phyloP scores from a whole-genome alignment of 1,284 basidiomycete genomes.

The Leccinum subrobustum region DNA sequence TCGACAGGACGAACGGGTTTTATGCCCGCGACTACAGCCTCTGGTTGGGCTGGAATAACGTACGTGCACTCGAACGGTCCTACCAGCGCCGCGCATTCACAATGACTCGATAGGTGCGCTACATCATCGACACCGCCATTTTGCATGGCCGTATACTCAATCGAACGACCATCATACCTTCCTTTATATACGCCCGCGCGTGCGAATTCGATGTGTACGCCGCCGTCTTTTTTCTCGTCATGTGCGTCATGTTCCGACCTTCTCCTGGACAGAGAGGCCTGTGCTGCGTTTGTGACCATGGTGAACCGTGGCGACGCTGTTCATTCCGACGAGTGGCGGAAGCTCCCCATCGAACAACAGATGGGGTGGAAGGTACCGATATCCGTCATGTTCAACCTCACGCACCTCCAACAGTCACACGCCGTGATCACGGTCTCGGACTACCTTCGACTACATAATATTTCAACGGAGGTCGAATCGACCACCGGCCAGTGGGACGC shows the following conservation, averaged over 20 bases:
- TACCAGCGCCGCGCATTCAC: neutral
- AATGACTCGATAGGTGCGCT: slow-evolving; percentile 32
- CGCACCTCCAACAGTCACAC: slow-evolving; percentile 39
- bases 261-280: slow-evolving; percentile 23
- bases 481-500: slow-evolving; percentile 40
- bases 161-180: slow-evolving; percentile 40
- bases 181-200: slow-evolving; percentile 41
- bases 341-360: slow-evolving; percentile 40
- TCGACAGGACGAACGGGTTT: slow-evolving; percentile 32
- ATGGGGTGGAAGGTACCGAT: slow-evolving; percentile 42
- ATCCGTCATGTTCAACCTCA: slow-evolving; percentile 46
- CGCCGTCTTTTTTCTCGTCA: neutral
- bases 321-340: slow-evolving; percentile 40
- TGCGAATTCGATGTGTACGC: slow-evolving; percentile 40
- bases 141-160: slow-evolving; percentile 38
- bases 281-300: slow-evolving; percentile 38
- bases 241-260: neutral
- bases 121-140: slow-evolving; percentile 40
- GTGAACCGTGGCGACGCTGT: slow-evolving; percentile 41
- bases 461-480: slow-evolving; percentile 34
- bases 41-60: slow-evolving; percentile 37
- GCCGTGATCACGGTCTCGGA: slow-evolving; percentile 41
- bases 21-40: slow-evolving; percentile 37
- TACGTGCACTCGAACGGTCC: slow-evolving; percentile 6
- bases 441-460: slow-evolving; percentile 41